Conservation (phyloP, 768 basidiomycete species). For the Psilocybe cyanescens region DNA sequence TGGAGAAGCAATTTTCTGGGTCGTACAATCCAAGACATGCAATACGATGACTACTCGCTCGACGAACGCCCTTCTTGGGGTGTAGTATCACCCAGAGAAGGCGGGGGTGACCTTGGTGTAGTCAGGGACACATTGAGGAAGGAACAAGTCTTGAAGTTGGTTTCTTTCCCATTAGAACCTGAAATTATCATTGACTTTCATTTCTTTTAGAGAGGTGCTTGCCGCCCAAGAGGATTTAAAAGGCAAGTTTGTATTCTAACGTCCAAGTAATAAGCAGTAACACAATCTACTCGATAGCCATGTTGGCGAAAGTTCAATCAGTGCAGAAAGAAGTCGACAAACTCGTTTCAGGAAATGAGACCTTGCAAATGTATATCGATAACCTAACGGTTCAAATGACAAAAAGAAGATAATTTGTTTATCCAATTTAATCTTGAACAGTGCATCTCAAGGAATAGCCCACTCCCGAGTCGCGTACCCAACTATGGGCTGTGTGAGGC, state of each 20-base stretch:
- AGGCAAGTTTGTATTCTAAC: conserved; percentile 45
- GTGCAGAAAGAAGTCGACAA: conserved; percentile 85
- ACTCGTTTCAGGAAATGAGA: conserved; percentile 77
- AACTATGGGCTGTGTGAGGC: too few relatives aligned
- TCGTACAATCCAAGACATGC: conserved; percentile 20
- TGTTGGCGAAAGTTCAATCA: conserved; percentile 65
- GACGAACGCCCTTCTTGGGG: conserved; percentile 58
- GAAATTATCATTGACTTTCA: neutral
- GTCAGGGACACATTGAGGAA: conserved; percentile 79
- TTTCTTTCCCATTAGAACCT: conserved; percentile 5
- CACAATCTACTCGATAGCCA: conserved; percentile 42
- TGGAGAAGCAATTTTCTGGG: neutral
- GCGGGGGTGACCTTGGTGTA: conserved; percentile 53
- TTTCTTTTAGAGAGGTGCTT: conserved; percentile 63
- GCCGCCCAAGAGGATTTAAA: conserved; percentile 79
- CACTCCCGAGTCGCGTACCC: too few relatives aligned
- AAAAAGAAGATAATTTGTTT: conserved; percentile 55
- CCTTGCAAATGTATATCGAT: conserved; percentile 88
- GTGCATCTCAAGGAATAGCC: too few relatives aligned
- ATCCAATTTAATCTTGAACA: neutral
- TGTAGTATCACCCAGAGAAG: conserved; percentile 35
- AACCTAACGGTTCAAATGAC: conserved; percentile 89
- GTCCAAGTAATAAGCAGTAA: neutral
- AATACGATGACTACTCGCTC: conserved; percentile 19
- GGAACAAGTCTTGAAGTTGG: conserved; percentile 78